These are phyloP conservation scores for Fulvia fulva DNA, from an alignment of 2,329 filamentous ascomycete species.

Conservation along the genomic window DNA sequence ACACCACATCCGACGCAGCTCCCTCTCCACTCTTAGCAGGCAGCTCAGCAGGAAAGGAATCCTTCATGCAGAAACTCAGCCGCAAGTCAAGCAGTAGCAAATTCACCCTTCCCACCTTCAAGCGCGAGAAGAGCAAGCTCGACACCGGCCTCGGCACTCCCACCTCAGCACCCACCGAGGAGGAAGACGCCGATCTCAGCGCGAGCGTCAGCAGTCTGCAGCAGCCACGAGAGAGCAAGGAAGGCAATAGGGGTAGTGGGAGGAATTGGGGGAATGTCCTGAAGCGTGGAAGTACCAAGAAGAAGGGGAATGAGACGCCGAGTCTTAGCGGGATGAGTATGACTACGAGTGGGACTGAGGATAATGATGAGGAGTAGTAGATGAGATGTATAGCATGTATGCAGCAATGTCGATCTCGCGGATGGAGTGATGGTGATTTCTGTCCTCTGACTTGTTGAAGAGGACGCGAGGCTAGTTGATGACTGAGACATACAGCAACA, in stretches of 20 bases:
- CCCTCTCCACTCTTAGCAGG: conserved; percentile 34
- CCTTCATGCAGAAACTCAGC: conserved; percentile 48
- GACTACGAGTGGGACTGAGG: conserved; percentile 20
- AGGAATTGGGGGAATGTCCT: conserved; percentile 45
- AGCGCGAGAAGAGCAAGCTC: conserved; percentile 35
- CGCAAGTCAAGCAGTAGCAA: conserved; percentile 46
- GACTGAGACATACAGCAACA: background rate
- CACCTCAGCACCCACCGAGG: conserved; percentile 32
- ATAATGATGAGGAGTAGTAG: conserved; percentile 10
- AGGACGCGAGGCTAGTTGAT: background rate
- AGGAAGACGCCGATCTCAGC: conserved; percentile 34
- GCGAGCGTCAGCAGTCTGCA: conserved; percentile 34
- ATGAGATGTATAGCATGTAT: background rate
- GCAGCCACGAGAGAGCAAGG: conserved; percentile 33
- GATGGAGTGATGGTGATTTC: background rate
- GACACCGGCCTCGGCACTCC: conserved; percentile 22
- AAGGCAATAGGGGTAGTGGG: conserved; percentile 36
- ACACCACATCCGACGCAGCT: conserved; percentile 40
- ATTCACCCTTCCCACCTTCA: conserved; percentile 38
- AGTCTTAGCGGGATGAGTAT: conserved; percentile 45
- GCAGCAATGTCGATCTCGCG: background rate
- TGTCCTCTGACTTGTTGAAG: background rate
- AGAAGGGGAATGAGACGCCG: conserved; percentile 39
- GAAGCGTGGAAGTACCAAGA: conserved; percentile 37
- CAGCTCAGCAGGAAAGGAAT: conserved; percentile 39